Conservation (phyloP, 2,329 filamentous ascomycete genomes). For the Diplodia scrobiculata region DNA sequence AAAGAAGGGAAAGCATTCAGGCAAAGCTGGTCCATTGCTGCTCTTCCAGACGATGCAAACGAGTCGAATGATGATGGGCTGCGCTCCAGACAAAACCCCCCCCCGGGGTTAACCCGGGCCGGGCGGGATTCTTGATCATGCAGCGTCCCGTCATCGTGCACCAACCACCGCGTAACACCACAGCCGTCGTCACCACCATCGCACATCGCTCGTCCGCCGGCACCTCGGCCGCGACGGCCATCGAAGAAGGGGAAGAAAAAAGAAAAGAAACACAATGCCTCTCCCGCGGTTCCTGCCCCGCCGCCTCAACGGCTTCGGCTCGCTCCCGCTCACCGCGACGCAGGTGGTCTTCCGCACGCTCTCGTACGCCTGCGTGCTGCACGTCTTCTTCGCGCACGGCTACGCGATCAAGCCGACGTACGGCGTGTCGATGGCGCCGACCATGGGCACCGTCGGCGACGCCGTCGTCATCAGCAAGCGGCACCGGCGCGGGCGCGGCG, state of each 20-base stretch:
- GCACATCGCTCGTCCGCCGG: background rate
- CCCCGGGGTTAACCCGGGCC: too few relatives aligned
- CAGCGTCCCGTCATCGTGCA: background rate
- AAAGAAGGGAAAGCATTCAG: background rate
- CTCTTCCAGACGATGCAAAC: background rate
- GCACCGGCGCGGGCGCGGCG: slow-evolving; percentile 67
- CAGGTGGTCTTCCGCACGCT: slow-evolving; percentile 28
- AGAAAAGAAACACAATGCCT: slow-evolving; percentile 34
- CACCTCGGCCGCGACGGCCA: background rate
- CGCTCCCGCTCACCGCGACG: background rate
- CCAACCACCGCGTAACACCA: background rate
- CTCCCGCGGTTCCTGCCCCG: slow-evolving; percentile 25
- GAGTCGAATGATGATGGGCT: background rate
- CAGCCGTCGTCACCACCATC: background rate
- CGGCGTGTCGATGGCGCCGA: slow-evolving; percentile 89
- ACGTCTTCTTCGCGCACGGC: slow-evolving; percentile 55
- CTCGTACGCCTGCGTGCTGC: slow-evolving; percentile 33
- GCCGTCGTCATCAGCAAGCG: slow-evolving; percentile 68
- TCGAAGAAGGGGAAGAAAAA: background rate
- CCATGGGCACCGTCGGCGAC: slow-evolving; percentile 68
- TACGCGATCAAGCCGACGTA: slow-evolving; percentile 61
- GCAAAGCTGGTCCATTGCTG: background rate
- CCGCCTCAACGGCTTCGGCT: slow-evolving; percentile 2
- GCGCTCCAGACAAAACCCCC: background rate
- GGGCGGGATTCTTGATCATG: too few relatives aligned